phyloP scores from a whole-genome alignment of 495 filamentous ascomycete genomes.

The Viridothelium virens region DNA sequence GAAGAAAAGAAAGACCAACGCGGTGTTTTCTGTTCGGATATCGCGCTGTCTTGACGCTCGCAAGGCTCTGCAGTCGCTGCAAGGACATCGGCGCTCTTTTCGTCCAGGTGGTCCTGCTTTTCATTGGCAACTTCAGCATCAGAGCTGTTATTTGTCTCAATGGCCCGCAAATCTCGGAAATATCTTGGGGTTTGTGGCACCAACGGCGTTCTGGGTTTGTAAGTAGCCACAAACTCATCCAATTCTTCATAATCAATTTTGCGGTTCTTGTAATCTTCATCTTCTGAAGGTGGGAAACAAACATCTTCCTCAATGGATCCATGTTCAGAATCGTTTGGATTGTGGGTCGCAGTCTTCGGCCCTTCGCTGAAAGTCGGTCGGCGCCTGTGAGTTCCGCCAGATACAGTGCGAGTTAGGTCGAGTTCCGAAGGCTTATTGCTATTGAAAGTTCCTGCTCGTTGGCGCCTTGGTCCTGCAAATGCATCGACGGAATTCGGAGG shows the following conservation, averaged over 20 bases:
- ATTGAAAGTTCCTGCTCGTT: conserved; percentile 56
- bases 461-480: conserved; percentile 63
- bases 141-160: not conserved
- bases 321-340: conserved; percentile 37
- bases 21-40: conserved; percentile 12
- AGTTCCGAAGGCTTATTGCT: conserved; percentile 50
- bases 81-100: not conserved
- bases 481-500: conserved; percentile 96
- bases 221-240: conserved; percentile 66
- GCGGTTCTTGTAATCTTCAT: conserved; percentile 48
- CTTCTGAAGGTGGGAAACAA: conserved; percentile 61
- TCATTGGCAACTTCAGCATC: conserved; percentile 8
- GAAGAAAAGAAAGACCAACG: conserved; percentile 96
- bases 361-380: conserved; percentile 58
- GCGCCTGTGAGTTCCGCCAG: conserved; percentile 53
- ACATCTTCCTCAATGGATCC: conserved; percentile 68
- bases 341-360: conserved; percentile 39
- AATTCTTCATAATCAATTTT: conserved; percentile 82
- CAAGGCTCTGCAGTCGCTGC: conserved; percentile 5
- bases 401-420: conserved; percentile 59
- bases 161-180: conserved; percentile 3
- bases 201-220: not conserved
- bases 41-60: conserved; percentile 44
- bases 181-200: not conserved
- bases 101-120: not conserved